A percentile compares a stretch with the other conserved stretches of the same genome.
phyloP scores from a whole-genome alignment of 2,329 filamentous ascomycete species.

The Teratosphaeria zuluensis region DNA sequence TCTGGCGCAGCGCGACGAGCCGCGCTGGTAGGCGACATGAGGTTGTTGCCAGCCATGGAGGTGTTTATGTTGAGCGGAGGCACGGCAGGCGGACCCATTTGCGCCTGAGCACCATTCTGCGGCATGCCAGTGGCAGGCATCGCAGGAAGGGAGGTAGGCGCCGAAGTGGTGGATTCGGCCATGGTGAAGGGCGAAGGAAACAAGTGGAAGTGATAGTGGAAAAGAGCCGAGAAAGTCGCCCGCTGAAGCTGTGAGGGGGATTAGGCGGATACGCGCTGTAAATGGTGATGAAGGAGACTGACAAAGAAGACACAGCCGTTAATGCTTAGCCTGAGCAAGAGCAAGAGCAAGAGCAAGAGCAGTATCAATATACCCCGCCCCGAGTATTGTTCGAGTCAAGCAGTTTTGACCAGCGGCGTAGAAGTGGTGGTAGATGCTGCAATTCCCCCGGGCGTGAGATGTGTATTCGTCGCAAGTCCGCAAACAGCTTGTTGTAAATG shows the following conservation, averaged over 20 bases:
- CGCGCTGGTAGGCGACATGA: slow-evolving; percentile 78
- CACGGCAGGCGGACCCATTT: slow-evolving; percentile 52
- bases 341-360: not conserved
- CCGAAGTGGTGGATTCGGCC: slow-evolving; percentile 61
- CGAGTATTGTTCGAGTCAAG: not conserved
- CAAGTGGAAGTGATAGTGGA: slow-evolving; percentile 16
- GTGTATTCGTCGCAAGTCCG: not conserved
- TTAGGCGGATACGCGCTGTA: not conserved
- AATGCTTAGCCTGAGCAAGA: not conserved
- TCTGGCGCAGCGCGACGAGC: slow-evolving; percentile 87
- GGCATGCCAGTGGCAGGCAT: slow-evolving; percentile 59
- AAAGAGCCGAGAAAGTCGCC: slow-evolving; percentile 4
- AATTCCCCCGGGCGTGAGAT: not conserved
- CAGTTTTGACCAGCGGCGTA: not conserved
- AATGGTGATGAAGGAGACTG: not conserved
- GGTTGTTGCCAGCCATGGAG: slow-evolving; percentile 37
- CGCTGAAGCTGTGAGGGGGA: not conserved
- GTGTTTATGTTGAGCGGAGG: slow-evolving; percentile 75
- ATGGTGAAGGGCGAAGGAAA: slow-evolving; percentile 42
- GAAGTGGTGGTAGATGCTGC: not conserved
- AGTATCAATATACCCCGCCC: not conserved
- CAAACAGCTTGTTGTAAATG: slow-evolving; percentile 1
- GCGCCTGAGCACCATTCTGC: slow-evolving; percentile 63
- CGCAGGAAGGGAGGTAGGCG: slow-evolving; percentile 58
- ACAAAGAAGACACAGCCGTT: not conserved